Evolutionary conservation across 192 early-diverging fungal genomes (phyloP), one percentile per base, ranked within the genome.

Genomic region (Backusella australiensis): DNA sequence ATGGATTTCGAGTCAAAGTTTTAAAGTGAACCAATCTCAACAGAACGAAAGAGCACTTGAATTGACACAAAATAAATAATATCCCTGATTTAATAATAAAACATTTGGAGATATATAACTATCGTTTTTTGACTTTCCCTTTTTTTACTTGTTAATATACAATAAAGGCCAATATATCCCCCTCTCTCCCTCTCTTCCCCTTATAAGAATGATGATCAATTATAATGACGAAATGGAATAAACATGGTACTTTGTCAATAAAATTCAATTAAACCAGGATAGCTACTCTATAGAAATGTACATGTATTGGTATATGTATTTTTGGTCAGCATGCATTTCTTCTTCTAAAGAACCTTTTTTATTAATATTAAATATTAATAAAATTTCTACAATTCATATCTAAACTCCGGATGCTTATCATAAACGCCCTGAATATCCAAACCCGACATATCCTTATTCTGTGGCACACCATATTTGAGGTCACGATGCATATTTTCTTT

Each of bases 401-500:
- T 46, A 56, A 53, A 72, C 39, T 46, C 14, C 34, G 71, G 71
- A 72, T 72, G 71, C 1, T 72, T 53, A 72, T 72, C 71, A 29
- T 72, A 72, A 26, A 72, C 23, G n/a, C 34, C 71, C 23, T 72
- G 39, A 8, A 56, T 35, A 34, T 52, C 42, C 2, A 53, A 34
- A 34, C 29, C 44, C 19, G 41, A 53, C 71, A 53, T 56, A 35
- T 72, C 71, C 3, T 29, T 72, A 19, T 21, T 39, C 44, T 73
- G 26, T 34, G 38, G 41, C 21, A 71, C 41, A 75, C 71, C 74
- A 34, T 67, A 75, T 39, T 74, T 34, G 26, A 26, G 21, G 72
- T 82, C 77, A 11, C 81, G 53, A 21, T 74, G 38, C 26, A 32
- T 35, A 66, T 85, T 85, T 34, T 83, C 84, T 11, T 80, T 65